Evolutionary conservation across 192 early-diverging fungal species (phyloP), one percentile per base, ranked within the genome.

Genomic region (Nowakowskiella sp.): DNA sequence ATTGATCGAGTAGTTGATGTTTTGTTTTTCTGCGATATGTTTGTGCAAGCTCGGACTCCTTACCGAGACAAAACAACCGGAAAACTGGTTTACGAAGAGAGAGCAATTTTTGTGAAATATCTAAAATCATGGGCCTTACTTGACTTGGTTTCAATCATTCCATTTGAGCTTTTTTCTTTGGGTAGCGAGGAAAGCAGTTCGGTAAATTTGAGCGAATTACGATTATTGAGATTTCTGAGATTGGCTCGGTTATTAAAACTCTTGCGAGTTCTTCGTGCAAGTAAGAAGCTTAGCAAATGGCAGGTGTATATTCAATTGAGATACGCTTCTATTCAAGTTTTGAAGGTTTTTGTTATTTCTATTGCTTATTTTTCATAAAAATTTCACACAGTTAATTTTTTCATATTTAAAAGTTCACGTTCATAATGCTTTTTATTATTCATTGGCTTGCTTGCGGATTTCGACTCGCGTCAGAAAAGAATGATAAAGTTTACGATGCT

Each of bases 381-480:
- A 19, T 47, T 42, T 62, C 30, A 1, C 9, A 23, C 19, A 62
- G 32, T 32, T 19, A 13, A 44, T 3, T 3, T 50, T 21, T 58
- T 61, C 53, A 43, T 8, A 9, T 7, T 32, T 34, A 9, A n/a
- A 21, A 75, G 74, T 55, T 44, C 32, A 30, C 44, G 33, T 49
- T 76, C 25, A 57, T 69, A 10, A 60, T 66, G 27, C 19, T 72
- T 9, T 72, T 76, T 45, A 10, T 71, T 16, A 61, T 70, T 22
- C 74, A 76, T 51, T 76, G 74, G 74, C 21, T 76, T 0, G 74
- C 69, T 3, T 76, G 74, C 47, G 69, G 66, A 8, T 76, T 61
- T 49, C 51, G 70, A 22, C 44, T 76, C 8, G 66, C 67, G 6
- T 60, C 61, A 8, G 61, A 68, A 0, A 34, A 44, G 31, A 58